phyloP scores from a whole-genome alignment of 306 rosid genomes.

The Castanopsis chinensis region DNA sequence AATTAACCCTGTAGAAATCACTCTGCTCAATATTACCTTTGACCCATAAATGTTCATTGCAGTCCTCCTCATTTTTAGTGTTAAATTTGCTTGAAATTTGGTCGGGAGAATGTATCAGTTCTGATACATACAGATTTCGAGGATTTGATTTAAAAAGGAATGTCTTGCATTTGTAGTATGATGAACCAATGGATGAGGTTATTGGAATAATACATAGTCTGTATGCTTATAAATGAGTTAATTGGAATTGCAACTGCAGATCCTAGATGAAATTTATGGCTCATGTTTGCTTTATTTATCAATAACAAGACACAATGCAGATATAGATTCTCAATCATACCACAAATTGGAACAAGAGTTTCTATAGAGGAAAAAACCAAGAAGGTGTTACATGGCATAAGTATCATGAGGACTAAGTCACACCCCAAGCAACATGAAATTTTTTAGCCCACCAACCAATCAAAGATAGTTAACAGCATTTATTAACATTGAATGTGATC shows the following conservation, averaged over 20 bases:
- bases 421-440: background rate
- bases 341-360: background rate
- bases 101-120: constrained; percentile 20
- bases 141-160: constrained; percentile 42
- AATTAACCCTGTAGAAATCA: constrained; percentile 60
- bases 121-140: constrained; percentile 41
- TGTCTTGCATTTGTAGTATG: constrained; percentile 34
- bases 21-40: constrained; percentile 50
- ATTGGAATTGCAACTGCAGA: constrained; percentile 56
- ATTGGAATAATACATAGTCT: constrained; percentile 55
- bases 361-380: background rate
- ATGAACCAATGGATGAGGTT: constrained; percentile 50
- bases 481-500: background rate
- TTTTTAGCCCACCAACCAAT: background rate
- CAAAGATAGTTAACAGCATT: background rate
- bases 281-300: constrained; percentile 4
- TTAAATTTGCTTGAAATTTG: constrained; percentile 13
- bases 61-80: constrained; percentile 15
- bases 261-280: background rate
- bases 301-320: background rate
- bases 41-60: constrained; percentile 42
- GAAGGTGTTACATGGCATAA: background rate
- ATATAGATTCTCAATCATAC: background rate
- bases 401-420: background rate
- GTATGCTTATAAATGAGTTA: constrained; percentile 35